phyloP scores from a whole-genome alignment of 495 filamentous ascomycete species.

The Xylaria scruposa region DNA sequence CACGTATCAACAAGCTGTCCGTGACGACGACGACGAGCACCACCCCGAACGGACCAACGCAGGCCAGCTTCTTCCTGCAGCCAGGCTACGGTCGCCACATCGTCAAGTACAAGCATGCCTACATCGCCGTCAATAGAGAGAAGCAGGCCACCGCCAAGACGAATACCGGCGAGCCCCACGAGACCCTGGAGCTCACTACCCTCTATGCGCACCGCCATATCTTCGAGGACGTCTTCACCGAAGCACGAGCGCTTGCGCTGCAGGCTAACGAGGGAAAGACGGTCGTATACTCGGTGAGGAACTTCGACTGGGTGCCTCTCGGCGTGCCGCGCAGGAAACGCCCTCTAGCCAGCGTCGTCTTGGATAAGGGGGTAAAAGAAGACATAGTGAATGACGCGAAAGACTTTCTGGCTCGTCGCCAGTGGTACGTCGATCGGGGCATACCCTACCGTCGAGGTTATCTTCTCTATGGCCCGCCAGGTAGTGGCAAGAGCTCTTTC shows the following conservation, averaged over 20 bases:
- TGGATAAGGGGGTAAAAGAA: slow-evolving; percentile 87
- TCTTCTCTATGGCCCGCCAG: slow-evolving; percentile 90
- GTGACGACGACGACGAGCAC: slow-evolving; percentile 59
- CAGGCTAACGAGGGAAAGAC: slow-evolving; percentile 91
- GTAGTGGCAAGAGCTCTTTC: slow-evolving; percentile 95
- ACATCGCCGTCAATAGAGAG: slow-evolving; percentile 83
- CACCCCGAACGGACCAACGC: slow-evolving; percentile 69
- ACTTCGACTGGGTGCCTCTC: slow-evolving; percentile 77
- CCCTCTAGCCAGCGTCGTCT: slow-evolving; percentile 84
- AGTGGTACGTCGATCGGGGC: slow-evolving; percentile 94
- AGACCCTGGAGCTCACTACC: slow-evolving; percentile 91
- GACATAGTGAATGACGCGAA: slow-evolving; percentile 82
- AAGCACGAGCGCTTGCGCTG: slow-evolving; percentile 80
- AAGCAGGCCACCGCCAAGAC: slow-evolving; percentile 75
- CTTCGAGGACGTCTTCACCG: slow-evolving; percentile 82
- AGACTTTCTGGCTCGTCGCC: slow-evolving; percentile 77
- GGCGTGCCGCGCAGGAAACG: slow-evolving; percentile 88
- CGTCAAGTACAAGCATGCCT: slow-evolving; percentile 78
- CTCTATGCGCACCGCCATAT: slow-evolving; percentile 85
- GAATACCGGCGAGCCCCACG: slow-evolving; percentile 86
- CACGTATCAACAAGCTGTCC: slow-evolving; percentile 57
- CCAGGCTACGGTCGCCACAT: slow-evolving; percentile 89
- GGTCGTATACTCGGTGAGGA: slow-evolving; percentile 82
- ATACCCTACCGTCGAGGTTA: slow-evolving; percentile 96
- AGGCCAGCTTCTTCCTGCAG: slow-evolving; percentile 84